A percentile compares a stretch with the other conserved stretches of the same genome.
Evolutionary conservation across 345 rosid genomes (phyloP).

Genomic region (Anastatica hierochuntica): DNA sequence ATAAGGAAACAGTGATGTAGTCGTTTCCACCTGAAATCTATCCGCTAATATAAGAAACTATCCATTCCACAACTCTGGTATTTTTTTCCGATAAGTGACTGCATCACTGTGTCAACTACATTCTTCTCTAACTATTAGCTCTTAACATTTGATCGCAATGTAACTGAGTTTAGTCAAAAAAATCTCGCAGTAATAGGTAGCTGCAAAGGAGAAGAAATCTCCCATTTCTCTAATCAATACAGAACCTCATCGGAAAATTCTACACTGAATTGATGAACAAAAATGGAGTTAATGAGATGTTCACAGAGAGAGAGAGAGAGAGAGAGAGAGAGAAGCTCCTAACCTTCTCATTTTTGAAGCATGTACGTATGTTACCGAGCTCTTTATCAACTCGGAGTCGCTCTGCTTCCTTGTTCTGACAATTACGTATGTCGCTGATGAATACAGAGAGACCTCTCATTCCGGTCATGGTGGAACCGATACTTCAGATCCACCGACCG

Average conservation of each 20-base stretch:
- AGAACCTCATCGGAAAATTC: neutral
- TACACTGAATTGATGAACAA: neutral
- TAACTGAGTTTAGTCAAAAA: no score
- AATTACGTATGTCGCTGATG: constrained; percentile 93
- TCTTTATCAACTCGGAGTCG: constrained; percentile 96
- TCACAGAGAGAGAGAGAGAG: neutral
- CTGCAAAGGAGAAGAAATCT: neutral
- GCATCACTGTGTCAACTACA: neutral
- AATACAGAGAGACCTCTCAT: constrained; percentile 98
- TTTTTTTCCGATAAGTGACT: neutral
- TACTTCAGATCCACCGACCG: constrained; percentile 13
- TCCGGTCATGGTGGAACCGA: constrained; percentile 41
- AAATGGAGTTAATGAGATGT: neutral
- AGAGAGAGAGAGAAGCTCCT: constrained; percentile 11
- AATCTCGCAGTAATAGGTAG: neutral
- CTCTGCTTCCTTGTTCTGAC: constrained; percentile 96
- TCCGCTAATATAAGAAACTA: neutral
- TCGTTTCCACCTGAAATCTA: no score
- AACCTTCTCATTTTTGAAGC: constrained; percentile 95
- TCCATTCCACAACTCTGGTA: neutral
- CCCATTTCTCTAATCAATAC: neutral
- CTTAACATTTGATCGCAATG: neutral
- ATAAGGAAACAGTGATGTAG: no score
- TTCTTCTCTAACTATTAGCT: constrained; percentile 1
- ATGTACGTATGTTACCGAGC: constrained; percentile 92